phyloP scores from a whole-genome alignment of 2,329 filamentous ascomycete genomes.

The Fusarium sp. region DNA sequence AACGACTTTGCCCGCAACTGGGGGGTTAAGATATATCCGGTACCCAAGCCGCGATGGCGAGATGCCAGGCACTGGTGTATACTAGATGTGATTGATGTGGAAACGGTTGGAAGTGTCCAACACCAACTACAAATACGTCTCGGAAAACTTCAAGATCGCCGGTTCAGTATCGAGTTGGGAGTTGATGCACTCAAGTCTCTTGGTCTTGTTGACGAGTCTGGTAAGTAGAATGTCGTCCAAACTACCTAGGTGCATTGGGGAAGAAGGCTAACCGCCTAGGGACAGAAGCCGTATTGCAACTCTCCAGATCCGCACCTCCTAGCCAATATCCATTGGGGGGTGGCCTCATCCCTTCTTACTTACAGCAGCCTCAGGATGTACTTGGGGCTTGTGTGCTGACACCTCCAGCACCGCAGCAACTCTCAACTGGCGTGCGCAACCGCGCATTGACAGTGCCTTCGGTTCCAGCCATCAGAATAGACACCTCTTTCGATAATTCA shows the following conservation, averaged over 20 bases:
- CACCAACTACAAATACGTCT: conserved; percentile 26
- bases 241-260: background rate
- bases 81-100: conserved; percentile 38
- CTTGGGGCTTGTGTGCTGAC: conserved; percentile 7
- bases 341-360: conserved; percentile 1
- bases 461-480: conserved; percentile 30
- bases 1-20: conserved; percentile 30
- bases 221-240: conserved; percentile 22
- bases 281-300: conserved; percentile 10
- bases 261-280: conserved; percentile 8
- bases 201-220: conserved; percentile 24
- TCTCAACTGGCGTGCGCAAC: background rate
- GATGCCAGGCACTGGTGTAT: conserved; percentile 27
- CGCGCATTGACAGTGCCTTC: conserved; percentile 21
- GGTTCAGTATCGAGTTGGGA: conserved; percentile 32
- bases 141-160: conserved; percentile 22
- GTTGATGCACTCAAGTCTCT: conserved; percentile 27
- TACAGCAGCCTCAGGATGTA: conserved; percentile 17
- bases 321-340: conserved; percentile 27
- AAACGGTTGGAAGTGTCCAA: conserved; percentile 32
- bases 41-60: conserved; percentile 25
- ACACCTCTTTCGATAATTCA: conserved; percentile 25
- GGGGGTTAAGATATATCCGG: conserved; percentile 16
- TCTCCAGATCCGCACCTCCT: conserved; percentile 30
- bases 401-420: conserved; percentile 16